A percentile compares a stretch with the other conserved stretches of the same genome.
phyloP scores from a whole-genome alignment of 1,284 basidiomycete genomes.

The Testicularia cyperi region DNA sequence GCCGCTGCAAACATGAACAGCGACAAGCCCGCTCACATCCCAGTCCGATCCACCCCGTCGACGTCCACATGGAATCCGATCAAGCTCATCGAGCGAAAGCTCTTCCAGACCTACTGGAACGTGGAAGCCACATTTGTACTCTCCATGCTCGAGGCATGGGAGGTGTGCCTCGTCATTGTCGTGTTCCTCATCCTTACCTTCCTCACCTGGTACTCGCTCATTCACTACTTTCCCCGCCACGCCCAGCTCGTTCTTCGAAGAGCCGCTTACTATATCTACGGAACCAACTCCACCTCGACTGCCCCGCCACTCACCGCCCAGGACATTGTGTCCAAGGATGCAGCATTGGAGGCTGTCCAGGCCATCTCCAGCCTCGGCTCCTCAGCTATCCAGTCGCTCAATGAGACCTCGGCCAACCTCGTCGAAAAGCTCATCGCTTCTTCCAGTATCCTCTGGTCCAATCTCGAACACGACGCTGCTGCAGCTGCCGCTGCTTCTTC shows the following conservation, averaged over 20 bases:
- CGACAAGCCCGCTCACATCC: not conserved
- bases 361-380: not conserved
- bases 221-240: conserved; percentile 33
- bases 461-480: conserved; percentile 5
- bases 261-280: conserved; percentile 35
- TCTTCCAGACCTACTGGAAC: conserved; percentile 32
- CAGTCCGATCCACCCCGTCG: not conserved
- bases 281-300: conserved; percentile 12
- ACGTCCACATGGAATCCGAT: conserved; percentile 28
- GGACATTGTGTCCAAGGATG: too few relatives aligned
- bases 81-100: conserved; percentile 27
- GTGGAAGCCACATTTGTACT: conserved; percentile 30
- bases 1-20: too few relatives aligned
- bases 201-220: conserved; percentile 25
- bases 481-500: too few relatives aligned
- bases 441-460: conserved; percentile 15
- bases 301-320: not conserved
- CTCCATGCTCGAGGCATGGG: conserved; percentile 40
- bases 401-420: not conserved
- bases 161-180: conserved; percentile 30
- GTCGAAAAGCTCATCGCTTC: conserved; percentile 18
- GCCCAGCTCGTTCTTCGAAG: conserved; percentile 15
- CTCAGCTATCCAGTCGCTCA: not conserved
- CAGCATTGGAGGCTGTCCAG: too few relatives aligned
- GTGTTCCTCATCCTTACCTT: conserved; percentile 14